Percentiles rank a stretch among this genome's conserved stretches.
Evolutionary conservation across 192 early-diverging fungal genomes (phyloP).

Genomic region (Gonapodya sp.): DNA sequence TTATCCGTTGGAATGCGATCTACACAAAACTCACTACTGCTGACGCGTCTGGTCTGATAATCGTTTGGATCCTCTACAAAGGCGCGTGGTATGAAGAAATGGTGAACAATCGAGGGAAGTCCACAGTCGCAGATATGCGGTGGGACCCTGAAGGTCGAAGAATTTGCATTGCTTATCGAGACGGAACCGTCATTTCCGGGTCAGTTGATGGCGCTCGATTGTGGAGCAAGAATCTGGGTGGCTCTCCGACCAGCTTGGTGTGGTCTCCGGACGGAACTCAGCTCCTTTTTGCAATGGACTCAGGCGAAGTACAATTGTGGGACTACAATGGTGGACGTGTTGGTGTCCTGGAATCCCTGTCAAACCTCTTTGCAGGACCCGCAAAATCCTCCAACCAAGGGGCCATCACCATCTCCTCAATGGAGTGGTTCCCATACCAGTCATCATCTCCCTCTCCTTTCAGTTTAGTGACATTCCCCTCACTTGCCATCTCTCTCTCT

Average conservation of each 20-base stretch:
- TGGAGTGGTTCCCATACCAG: neutral
- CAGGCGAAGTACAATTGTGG: conserved; percentile 44
- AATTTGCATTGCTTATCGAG: conserved; percentile 51
- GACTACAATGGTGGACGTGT: conserved; percentile 34
- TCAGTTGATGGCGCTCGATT: conserved; percentile 51
- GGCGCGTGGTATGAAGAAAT: conserved; percentile 59
- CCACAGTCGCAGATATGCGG: conserved; percentile 47
- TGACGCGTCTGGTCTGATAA: conserved; percentile 49
- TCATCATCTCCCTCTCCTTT: neutral
- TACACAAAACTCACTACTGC: conserved; percentile 48
- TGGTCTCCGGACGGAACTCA: conserved; percentile 51
- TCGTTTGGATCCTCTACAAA: conserved; percentile 58
- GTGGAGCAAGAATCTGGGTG: conserved; percentile 49
- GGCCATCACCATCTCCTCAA: neutral
- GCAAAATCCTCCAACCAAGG: neutral
- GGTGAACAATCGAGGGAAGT: conserved; percentile 58
- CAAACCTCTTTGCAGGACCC: no score
- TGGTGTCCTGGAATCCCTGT: conserved; percentile 24
- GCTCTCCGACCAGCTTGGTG: conserved; percentile 27
- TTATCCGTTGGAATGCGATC: conserved; percentile 45
- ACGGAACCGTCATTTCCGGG: conserved; percentile 55
- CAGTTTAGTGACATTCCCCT: conserved; percentile 13
- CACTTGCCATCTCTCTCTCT: conserved; percentile 42
- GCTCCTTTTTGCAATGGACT: conserved; percentile 40
- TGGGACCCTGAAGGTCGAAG: conserved; percentile 43